Percentiles rank a stretch among this genome's conserved stretches.
These are phyloP conservation scores for Crassisporium funariophilum DNA, from an alignment of 768 basidiomycete species.

Conservation along the genomic window DNA sequence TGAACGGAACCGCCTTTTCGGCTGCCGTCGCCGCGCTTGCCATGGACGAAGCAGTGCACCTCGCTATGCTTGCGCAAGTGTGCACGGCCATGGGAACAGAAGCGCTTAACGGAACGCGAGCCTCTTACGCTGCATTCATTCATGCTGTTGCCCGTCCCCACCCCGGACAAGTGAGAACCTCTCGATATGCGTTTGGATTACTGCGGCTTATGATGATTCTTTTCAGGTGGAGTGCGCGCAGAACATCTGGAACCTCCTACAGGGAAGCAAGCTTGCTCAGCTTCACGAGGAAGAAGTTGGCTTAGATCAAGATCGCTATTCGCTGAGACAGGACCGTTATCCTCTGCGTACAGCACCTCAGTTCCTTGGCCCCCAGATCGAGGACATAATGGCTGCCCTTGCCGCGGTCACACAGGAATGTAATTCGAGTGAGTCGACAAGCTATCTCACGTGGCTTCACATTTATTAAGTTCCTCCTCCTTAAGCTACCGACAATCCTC, in stretches of 20 bases:
- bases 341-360: slow-evolving; percentile 72
- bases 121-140: slow-evolving; percentile 70
- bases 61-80: slow-evolving; percentile 64
- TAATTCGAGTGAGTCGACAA: slow-evolving; percentile 65
- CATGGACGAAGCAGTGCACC: slow-evolving; percentile 67
- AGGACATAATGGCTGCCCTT: slow-evolving; percentile 68
- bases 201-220: background rate
- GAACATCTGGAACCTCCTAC: slow-evolving; percentile 61
- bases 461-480: slow-evolving; percentile 8
- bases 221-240: slow-evolving; percentile 62
- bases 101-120: slow-evolving; percentile 67
- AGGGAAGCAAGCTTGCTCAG: slow-evolving; percentile 61
- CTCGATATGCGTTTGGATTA: background rate
- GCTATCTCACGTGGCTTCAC: background rate
- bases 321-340: slow-evolving; percentile 75
- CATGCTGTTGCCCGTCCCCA: slow-evolving; percentile 75
- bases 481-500: slow-evolving; percentile 82
- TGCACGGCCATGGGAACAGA: slow-evolving; percentile 83
- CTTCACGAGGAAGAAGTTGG: slow-evolving; percentile 64
- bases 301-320: slow-evolving; percentile 66
- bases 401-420: slow-evolving; percentile 66
- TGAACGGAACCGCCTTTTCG: slow-evolving; percentile 79
- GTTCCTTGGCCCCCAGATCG: slow-evolving; percentile 79
- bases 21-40: slow-evolving; percentile 74
- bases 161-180: slow-evolving; percentile 61